Evolutionary conservation across 2,329 filamentous ascomycete species (phyloP).

Genomic region (Trichophyton benhamiae): DNA sequence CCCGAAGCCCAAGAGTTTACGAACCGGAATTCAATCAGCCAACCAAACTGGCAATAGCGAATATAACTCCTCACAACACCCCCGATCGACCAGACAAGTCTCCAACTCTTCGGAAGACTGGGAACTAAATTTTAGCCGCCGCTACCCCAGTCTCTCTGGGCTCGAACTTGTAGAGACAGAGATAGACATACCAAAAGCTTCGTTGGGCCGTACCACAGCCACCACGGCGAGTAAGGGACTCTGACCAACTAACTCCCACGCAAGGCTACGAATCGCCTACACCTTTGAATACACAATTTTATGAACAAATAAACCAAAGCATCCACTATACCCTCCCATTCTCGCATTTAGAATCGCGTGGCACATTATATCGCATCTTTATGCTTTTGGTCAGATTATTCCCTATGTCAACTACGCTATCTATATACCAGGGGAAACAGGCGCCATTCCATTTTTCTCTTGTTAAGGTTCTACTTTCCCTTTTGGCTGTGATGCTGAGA

Average conservation of each 20-base stretch:
- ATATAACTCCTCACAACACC: conserved; percentile 20
- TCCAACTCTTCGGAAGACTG: conserved; percentile 43
- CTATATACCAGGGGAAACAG: not conserved
- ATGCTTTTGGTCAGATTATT: not conserved
- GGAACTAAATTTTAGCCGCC: conserved; percentile 63
- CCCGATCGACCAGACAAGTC: not conserved
- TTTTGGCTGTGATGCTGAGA: not conserved
- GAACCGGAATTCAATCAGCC: conserved; percentile 31
- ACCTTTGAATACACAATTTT: not conserved
- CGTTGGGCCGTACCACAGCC: conserved; percentile 25
- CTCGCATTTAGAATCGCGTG: not conserved
- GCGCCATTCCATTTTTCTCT: not conserved
- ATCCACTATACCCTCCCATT: not conserved
- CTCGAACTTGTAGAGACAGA: conserved; percentile 81
- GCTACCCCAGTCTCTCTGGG: conserved; percentile 72
- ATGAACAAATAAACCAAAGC: not conserved
- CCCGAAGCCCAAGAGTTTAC: conserved; percentile 49
- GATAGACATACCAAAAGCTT: conserved; percentile 30
- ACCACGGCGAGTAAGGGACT: not conserved
- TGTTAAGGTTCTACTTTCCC: not conserved
- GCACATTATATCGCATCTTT: not conserved
- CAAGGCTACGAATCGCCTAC: not conserved
- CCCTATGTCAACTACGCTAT: not conserved
- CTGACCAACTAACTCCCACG: not conserved
- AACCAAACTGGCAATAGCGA: conserved; percentile 16